Conservation (phyloP, 208 protist species). For the Leishmania aethiopica region DNA sequence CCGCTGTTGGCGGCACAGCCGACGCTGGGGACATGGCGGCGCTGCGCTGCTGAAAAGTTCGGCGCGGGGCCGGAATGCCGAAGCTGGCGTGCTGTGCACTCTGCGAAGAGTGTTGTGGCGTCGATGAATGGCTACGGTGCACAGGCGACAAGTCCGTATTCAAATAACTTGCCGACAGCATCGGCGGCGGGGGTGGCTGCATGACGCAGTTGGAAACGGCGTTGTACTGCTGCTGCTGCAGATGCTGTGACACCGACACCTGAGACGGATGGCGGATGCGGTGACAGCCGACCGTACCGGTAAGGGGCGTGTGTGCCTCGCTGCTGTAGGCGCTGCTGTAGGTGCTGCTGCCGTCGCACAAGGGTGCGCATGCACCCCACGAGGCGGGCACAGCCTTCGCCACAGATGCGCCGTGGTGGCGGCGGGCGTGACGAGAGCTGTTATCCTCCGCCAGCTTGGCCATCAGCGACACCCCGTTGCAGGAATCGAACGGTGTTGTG, state of each 20-base stretch:
- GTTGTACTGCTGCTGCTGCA: constrained; percentile 1
- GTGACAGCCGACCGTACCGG: neutral
- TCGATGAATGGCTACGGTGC: neutral
- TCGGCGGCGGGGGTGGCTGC: neutral
- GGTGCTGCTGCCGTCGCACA: neutral
- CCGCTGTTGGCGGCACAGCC: neutral
- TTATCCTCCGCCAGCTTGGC: constrained; percentile 58
- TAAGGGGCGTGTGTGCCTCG: neutral
- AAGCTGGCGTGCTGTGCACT: neutral
- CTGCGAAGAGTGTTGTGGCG: neutral
- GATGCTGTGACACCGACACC: neutral
- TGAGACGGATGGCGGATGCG: neutral
- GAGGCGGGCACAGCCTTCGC: neutral
- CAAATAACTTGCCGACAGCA: neutral
- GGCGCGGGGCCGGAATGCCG: neutral
- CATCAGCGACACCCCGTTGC: constrained; percentile 47
- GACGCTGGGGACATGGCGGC: neutral
- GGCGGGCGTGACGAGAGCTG: constrained; percentile 35
- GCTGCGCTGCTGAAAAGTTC: neutral
- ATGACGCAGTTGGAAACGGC: neutral
- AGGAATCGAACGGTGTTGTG: constrained; percentile 41
- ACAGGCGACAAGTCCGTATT: neutral
- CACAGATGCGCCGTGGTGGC: constrained; percentile 6
- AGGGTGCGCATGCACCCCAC: neutral
- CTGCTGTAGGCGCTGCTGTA: neutral